Percentiles rank a stretch among this genome's conserved stretches.
These are phyloP conservation scores for Rhizophagus sp. DNA, from an alignment of 192 early-diverging fungal genomes.

Conservation along the genomic window DNA sequence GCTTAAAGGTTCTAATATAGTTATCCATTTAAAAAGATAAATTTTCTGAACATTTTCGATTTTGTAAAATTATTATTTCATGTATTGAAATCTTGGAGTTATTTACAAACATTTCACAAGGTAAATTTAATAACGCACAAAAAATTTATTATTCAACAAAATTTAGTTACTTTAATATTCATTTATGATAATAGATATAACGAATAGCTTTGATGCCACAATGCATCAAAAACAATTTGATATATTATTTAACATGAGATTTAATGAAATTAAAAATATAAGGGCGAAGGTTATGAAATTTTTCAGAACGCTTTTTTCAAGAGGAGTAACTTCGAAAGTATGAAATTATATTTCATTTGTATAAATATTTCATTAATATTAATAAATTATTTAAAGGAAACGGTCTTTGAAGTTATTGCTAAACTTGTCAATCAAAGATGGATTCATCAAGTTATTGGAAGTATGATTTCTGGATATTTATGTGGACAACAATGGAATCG, in stretches of 20 bases:
- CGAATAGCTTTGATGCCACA: background rate
- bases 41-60: background rate
- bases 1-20: background rate
- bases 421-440: background rate
- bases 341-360: background rate
- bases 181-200: background rate
- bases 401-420: background rate
- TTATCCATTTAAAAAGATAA: background rate
- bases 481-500: background rate
- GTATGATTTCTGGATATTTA: constrained; percentile 13
- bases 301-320: background rate
- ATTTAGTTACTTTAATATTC: background rate
- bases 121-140: background rate
- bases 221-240: constrained; percentile 17
- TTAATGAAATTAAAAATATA: background rate
- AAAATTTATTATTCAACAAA: background rate
- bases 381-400: background rate
- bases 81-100: background rate
- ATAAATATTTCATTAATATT: background rate
- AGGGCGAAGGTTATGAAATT: background rate
- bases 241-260: background rate
- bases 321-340: background rate
- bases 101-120: background rate
- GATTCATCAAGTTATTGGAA: background rate
- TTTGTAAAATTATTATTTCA: constrained; percentile 7